Base-by-base conservation (phyloP, 305 asterid species). In the Fraxinus velutina region DNA sequence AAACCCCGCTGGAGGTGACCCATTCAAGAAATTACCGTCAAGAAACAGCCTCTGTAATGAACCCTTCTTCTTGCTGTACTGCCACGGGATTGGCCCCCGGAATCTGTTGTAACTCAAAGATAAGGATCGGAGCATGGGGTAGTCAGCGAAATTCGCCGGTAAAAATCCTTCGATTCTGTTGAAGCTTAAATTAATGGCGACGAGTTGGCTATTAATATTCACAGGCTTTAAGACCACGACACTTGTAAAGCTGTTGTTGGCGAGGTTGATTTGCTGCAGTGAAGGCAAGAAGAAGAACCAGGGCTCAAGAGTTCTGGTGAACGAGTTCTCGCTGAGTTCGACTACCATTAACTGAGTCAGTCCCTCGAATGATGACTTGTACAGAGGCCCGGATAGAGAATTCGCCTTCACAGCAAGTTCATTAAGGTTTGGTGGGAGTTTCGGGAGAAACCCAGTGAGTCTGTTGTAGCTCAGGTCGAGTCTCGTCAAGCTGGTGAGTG, bases 381-480 rank as follows among this genome's bases (percentile, higher is more conserved):
- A 55, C 0, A 95, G 88, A 0, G 79, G 29, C 64, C 96, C 96
- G 6, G 97, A 88, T 36, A 95, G 82, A 17, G 90, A 92, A 83
- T 95, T 93, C 8, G 92, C 88, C 76, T 92, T 95, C 0, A 87
- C 66, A 0, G 97, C 99, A 10, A 95, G 80, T 71, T 91, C 92
- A 77, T 88, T 86, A 33, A 95, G 89, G 78, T 88, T 91, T 6
- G 88, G 86, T 0, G 99, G 97, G 82, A 95, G 93, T n/a, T 79
- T 84, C 6, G 98, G 98, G 84, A 95, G 79, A 21, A 91, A 21
- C 1, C 97, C 97, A 44, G 90, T 83, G 87, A 95, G 88, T 76
- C 85, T 89, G 87, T 95, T 95, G 90, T 84, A 95, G 84, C 97
- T 92, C 15, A 93, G 34, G 75, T 95, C 99, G 70, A 95, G 90